A percentile compares a stretch with the other conserved stretches of the same genome.
These are phyloP conservation scores for Cladophialophora exuberans DNA, from an alignment of 2,329 filamentous ascomycete species.

Conservation along the genomic window DNA sequence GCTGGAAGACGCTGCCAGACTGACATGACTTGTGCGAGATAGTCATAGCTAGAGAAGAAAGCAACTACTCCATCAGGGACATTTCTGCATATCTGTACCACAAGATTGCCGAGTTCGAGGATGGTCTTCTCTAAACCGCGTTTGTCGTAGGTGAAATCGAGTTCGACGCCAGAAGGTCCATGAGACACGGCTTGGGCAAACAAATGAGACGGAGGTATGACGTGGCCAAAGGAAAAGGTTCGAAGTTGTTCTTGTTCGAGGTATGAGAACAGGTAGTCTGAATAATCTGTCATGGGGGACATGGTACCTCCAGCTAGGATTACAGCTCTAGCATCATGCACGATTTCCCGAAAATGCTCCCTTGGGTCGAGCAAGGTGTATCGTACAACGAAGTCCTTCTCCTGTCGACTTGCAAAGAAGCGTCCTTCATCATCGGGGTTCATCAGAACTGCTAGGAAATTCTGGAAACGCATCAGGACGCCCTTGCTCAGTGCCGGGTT, in stretches of 20 bases:
- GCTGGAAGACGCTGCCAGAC: slow-evolving; percentile 59
- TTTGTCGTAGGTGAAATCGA: slow-evolving; percentile 87
- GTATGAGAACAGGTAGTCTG: slow-evolving; percentile 80
- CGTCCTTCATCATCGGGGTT: slow-evolving; percentile 74
- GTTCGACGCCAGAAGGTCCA: slow-evolving; percentile 55
- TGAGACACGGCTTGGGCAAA: slow-evolving; percentile 72
- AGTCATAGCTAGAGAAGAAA: slow-evolving; percentile 95
- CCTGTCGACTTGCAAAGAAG: slow-evolving; percentile 59
- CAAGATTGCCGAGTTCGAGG: slow-evolving; percentile 70
- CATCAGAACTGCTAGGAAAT: slow-evolving; percentile 78
- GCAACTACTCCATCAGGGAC: slow-evolving; percentile 90
- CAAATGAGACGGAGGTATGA: slow-evolving; percentile 81
- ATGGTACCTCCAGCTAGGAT: slow-evolving; percentile 95
- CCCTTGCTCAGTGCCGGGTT: slow-evolving; percentile 42
- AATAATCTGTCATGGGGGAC: slow-evolving; percentile 95
- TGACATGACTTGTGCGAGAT: slow-evolving; percentile 73
- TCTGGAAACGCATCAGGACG: slow-evolving; percentile 65
- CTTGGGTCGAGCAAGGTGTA: slow-evolving; percentile 92
- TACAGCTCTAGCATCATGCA: slow-evolving; percentile 80
- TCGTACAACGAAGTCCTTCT: slow-evolving; percentile 63
- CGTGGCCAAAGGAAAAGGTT: slow-evolving; percentile 90
- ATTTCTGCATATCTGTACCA: slow-evolving; percentile 70
- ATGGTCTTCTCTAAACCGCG: slow-evolving; percentile 72
- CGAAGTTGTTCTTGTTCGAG: slow-evolving; percentile 65
- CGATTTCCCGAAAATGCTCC: slow-evolving; percentile 85